Evolutionary conservation across 2,329 filamentous ascomycete species (phyloP).

Genomic region (Stachybotrys echinatus): DNA sequence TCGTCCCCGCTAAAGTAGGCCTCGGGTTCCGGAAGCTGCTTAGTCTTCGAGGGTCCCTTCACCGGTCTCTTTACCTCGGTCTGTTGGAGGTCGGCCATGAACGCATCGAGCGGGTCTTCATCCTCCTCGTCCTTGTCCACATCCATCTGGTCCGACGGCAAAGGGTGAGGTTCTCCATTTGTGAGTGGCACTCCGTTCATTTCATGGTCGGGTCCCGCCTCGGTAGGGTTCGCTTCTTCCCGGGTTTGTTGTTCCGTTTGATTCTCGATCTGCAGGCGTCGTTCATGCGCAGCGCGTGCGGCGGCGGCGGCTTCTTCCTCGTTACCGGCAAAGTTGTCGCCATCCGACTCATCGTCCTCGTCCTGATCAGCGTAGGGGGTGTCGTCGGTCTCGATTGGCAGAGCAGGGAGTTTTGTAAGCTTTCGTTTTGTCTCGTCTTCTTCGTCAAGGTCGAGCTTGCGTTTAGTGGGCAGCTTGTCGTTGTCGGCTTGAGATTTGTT

Average conservation of each 20-base stretch:
- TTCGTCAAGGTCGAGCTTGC: constrained; percentile 79
- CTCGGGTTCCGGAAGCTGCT: constrained; percentile 64
- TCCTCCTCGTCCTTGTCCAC: constrained; percentile 59
- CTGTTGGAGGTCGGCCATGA: constrained; percentile 70
- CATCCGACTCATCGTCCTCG: constrained; percentile 67
- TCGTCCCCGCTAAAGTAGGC: constrained; percentile 89
- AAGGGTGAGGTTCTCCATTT: constrained; percentile 8
- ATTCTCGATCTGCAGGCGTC: constrained; percentile 54
- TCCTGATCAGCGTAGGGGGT: constrained; percentile 58
- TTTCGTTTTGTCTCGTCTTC: constrained; percentile 84
- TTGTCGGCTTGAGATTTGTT: constrained; percentile 59
- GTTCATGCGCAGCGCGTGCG: constrained; percentile 78
- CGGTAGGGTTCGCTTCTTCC: constrained; percentile 7
- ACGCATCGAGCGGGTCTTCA: constrained; percentile 90
- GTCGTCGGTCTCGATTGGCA: constrained; percentile 60
- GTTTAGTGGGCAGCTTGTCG: constrained; percentile 64
- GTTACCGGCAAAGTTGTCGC: constrained; percentile 70
- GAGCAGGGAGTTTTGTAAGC: constrained; percentile 81
- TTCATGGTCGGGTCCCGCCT: constrained; percentile 23
- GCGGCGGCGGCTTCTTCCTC: constrained; percentile 87
- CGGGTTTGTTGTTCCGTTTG: constrained; percentile 39
- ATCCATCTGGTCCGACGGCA: constrained; percentile 45
- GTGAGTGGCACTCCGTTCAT: constrained; percentile 16
- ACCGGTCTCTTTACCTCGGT: constrained; percentile 42
- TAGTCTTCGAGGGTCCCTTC: constrained; percentile 29